Base-by-base conservation (phyloP, 306 rosid species). In the Biancaea sappan region DNA sequence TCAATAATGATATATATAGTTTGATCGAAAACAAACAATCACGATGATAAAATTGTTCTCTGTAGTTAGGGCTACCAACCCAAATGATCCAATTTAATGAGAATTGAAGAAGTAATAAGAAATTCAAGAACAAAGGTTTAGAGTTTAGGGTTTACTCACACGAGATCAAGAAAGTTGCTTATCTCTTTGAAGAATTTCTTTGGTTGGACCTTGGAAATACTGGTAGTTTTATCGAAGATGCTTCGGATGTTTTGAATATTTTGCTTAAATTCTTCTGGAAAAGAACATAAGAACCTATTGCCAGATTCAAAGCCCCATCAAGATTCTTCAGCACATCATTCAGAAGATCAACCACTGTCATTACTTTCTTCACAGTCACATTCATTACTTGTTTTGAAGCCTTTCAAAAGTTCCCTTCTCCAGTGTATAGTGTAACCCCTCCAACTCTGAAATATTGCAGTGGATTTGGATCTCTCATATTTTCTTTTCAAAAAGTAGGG, bases 371-470 rank as follows among this genome's bases (percentile, higher is more conserved):
- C 18, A 54, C 53, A 18, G 77, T n/a, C 40, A 12, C 1, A 19
- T 13, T 26, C 13, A 59, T 18, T 2, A 44, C 60, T 7, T 19
- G 22, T 0, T 19, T 21, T 6, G 76, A 19, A 22, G 65, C 46
- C 5, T 0, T 16, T 3, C 59, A 63, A 29, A 82, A 82, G 11
- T 52, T 77, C 9, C 16, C 43, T 56, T 72, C 64, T 48, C 68
- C 82, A 18, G 3, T 16, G 78, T 58, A 77, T 19, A 82, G 73
- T 15, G 67, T 3, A 40, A 16, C 10, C 9, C 73, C 37, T 73
- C 82, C 82, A 51, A 63, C 14, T 46, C 79, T 81, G 63, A 16
- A 66, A 56, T 10, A n/a, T n/a, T n/a, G n/a, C n/a, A n/a, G n/a
- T n/a, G n/a, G n/a, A n/a, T n/a, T n/a, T n/a, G n/a, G n/a, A n/a